Base-by-base conservation (phyloP, 192 early-diverging fungal genomes). In the Mycoemilia scoparia region DNA sequence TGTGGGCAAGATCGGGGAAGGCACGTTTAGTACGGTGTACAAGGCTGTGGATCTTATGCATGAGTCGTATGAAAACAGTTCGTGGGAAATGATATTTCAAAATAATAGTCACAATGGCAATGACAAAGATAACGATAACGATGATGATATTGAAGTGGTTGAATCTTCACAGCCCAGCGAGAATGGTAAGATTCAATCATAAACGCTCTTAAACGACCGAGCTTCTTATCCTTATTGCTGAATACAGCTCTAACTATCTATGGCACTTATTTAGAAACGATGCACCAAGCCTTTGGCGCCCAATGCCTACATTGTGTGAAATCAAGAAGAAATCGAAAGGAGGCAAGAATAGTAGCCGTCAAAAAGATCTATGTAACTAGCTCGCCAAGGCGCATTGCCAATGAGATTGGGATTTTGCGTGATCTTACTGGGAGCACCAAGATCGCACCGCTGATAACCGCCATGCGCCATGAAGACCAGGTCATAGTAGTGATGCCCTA, bases 11-110 rank as follows among this genome's bases (percentile, higher is more conserved):
- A 86, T 85, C 50, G 84, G 84, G 17, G 80, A 85, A 55, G 84
- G 90, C 8, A 91, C 87, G 0, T 96, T 91, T 44, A 82, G 79
- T 45, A 75, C 77, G 0, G 90, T 96, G 2, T 96, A 91, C 60
- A 86, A 80, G 46, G 86, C 87, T 2, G 43, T 84, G 9, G 86
- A 96, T 40, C 43, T 81, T 7, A 51, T 70, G 20, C 71, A 86
- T 41, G 57, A 73, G 5, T 35, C 48, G 7, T 85, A 79, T 46
- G 71, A 82, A 29, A 88, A 90, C 46, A 39, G 51, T 21, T 43
- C 50, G 18, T 80, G 78, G 73, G 69, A 67, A 11, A 52, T 62
- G 46, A 56, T 52, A 4, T 56, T 58, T 25, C 34, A 45, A 10
- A 41, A 38, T 18, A 36, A 50, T 8, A 15, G 19, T 7, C 14